Base-by-base conservation (phyloP, 2,329 filamentous ascomycete genomes). In the Gliomastix tumulicola region DNA sequence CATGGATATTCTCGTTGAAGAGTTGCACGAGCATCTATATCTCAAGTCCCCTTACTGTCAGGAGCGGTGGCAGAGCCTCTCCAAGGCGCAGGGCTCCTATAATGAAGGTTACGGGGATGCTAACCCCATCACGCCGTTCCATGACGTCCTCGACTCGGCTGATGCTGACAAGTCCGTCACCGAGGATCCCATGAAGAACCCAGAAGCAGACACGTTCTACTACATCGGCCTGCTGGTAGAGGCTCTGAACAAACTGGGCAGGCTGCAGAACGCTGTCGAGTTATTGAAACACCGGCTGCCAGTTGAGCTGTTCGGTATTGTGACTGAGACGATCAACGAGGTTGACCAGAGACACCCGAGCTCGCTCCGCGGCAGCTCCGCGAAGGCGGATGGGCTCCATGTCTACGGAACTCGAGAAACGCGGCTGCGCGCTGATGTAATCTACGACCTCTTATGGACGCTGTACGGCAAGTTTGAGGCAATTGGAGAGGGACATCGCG, bases 21-120 rank as follows among this genome's bases (percentile, higher is more conserved):
- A 98, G 59, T 69, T 98, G 22, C 92, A 98, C 55, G 92, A 94
- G 56, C 92, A 98, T 61, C 71, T 98, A 5, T 98, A 98, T 55
- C 77, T 98, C 27, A 97, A 97, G 57, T 97, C 90, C 4, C 92
- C 90, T 0, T 98, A 98, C 56, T 97, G 90, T 54, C 88, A 95
- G 55, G 88, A 95, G 55, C 74, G 92, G 47, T 98, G 92, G 92
- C 94, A 94, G 59, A 76, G 75, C 40, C 77, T 94, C 41, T 74
- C 82, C 25, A 83, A 82, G 48, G 75, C 73, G 25, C 81, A 85
- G 44, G 70, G 76, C 33, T 64, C 66, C 4, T 66, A 63, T 42
- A 65, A 63, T 30, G 70, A 74, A 35, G 63, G 57, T 25, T 70
- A 68, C 40, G 55, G 62, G n/a, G 65, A 72, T 12, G 55, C 63